phyloP scores from a whole-genome alignment of 2,329 filamentous ascomycete species.

The Camillea tinctor region DNA sequence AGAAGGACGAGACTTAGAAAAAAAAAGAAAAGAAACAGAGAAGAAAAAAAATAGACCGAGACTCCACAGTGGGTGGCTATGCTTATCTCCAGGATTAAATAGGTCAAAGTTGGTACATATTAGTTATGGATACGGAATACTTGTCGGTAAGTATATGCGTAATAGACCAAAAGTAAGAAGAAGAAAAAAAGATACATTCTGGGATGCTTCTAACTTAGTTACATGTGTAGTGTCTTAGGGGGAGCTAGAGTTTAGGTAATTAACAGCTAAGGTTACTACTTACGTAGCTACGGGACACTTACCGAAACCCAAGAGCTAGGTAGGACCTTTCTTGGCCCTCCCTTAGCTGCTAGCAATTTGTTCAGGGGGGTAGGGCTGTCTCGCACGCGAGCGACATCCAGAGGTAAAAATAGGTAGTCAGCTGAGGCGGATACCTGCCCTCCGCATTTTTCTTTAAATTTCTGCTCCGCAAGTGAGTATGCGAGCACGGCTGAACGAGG shows the following conservation, averaged over 20 bases:
- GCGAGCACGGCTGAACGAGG: neutral
- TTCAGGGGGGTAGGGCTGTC: neutral
- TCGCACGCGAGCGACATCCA: neutral
- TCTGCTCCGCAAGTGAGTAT: neutral
- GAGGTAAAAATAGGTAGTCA: neutral
- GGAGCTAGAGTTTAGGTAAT: too few species aligned
- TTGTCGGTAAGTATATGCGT: too few species aligned
- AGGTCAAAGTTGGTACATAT: neutral
- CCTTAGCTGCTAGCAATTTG: neutral
- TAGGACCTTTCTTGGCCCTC: too few species aligned
- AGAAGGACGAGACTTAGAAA: neutral
- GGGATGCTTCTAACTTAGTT: neutral
- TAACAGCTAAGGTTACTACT: neutral
- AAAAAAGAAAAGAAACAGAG: neutral
- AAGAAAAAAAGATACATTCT: neutral
- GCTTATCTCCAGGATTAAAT: conserved; percentile 11
- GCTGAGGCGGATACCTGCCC: neutral
- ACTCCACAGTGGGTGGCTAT: conserved; percentile 19
- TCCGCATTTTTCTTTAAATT: neutral
- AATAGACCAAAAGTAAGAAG: too few species aligned
- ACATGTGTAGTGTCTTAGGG: neutral
- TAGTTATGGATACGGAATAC: neutral
- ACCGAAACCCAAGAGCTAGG: neutral
- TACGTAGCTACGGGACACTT: neutral
- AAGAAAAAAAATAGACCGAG: conserved; percentile 1